These are phyloP conservation scores for Jatropha curcas DNA, from an alignment of 345 rosid genomes.

Conservation along the genomic window DNA sequence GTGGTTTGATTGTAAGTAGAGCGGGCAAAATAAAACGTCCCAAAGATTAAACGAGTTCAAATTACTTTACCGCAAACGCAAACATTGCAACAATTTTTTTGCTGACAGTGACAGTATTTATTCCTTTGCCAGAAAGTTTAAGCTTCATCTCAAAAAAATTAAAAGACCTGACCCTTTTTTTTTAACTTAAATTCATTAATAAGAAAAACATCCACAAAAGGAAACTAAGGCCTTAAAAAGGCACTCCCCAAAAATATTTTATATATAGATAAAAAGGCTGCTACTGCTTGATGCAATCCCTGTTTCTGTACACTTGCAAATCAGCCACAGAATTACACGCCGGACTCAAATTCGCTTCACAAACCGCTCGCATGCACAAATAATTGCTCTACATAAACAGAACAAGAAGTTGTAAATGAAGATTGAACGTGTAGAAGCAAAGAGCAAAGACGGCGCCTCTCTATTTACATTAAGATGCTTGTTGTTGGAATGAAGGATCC, in stretches of 20 bases:
- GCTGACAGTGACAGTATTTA: too few relatives aligned
- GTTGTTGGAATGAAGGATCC: not conserved
- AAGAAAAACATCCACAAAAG: not conserved
- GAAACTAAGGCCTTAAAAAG: not conserved
- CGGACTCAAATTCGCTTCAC: not conserved
- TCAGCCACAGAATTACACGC: not conserved
- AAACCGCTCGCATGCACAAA: slow-evolving; percentile 2
- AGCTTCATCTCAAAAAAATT: too few relatives aligned
- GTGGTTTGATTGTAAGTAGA: too few relatives aligned
- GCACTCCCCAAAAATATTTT: too few relatives aligned
- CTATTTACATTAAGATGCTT: slow-evolving; percentile 17
- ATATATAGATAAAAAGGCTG: not conserved
- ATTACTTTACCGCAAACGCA: too few relatives aligned
- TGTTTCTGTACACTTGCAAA: slow-evolving; percentile 21
- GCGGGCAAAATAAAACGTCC: too few relatives aligned
- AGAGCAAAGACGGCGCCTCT: not conserved
- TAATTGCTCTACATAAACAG: not conserved
- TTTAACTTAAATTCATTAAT: too few relatives aligned
- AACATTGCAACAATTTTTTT: too few relatives aligned
- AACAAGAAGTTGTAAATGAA: slow-evolving; percentile 1
- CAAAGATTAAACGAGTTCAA: too few relatives aligned
- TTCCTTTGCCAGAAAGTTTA: too few relatives aligned
- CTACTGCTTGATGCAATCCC: slow-evolving; percentile 6
- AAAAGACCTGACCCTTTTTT: too few relatives aligned
- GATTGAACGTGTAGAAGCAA: not conserved